These are phyloP conservation scores for Ceratorhiza oryzae-sativae DNA, from an alignment of 1,284 basidiomycete species.

Conservation along the genomic window DNA sequence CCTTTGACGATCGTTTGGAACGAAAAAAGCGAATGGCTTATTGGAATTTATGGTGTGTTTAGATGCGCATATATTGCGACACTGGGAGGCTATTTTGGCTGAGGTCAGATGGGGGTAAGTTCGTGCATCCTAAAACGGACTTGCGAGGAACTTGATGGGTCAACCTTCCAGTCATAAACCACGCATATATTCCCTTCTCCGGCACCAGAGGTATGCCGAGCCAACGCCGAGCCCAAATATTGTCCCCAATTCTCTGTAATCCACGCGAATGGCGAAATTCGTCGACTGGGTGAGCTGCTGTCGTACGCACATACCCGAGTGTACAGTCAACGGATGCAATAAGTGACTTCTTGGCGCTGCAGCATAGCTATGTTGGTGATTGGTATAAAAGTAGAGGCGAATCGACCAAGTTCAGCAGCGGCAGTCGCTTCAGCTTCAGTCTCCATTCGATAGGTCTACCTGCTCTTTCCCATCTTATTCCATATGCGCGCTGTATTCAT, in stretches of 20 bases:
- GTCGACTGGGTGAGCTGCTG: not conserved
- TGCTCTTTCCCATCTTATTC: not conserved
- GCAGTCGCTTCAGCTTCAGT: conserved; percentile 27
- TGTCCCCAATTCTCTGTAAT: no score
- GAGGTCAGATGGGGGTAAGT: no score
- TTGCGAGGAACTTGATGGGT: not conserved
- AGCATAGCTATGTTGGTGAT: not conserved
- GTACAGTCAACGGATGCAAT: no score
- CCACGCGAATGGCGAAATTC: conserved; percentile 15
- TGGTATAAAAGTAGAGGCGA: conserved; percentile 5
- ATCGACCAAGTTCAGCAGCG: not conserved
- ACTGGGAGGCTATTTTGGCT: not conserved
- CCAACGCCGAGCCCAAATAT: not conserved
- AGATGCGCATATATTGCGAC: no score
- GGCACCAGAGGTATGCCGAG: conserved; percentile 7
- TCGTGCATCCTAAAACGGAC: not conserved
- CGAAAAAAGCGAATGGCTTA: no score
- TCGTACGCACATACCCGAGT: no score
- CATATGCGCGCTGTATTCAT: conserved; percentile 21
- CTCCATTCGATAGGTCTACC: not conserved
- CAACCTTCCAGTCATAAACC: not conserved
- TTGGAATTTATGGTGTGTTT: no score
- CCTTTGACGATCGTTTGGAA: no score
- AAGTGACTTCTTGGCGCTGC: no score
- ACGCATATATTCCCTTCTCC: conserved; percentile 10